phyloP scores from a whole-genome alignment of 768 basidiomycete genomes.

The Solioccasus polychromus region DNA sequence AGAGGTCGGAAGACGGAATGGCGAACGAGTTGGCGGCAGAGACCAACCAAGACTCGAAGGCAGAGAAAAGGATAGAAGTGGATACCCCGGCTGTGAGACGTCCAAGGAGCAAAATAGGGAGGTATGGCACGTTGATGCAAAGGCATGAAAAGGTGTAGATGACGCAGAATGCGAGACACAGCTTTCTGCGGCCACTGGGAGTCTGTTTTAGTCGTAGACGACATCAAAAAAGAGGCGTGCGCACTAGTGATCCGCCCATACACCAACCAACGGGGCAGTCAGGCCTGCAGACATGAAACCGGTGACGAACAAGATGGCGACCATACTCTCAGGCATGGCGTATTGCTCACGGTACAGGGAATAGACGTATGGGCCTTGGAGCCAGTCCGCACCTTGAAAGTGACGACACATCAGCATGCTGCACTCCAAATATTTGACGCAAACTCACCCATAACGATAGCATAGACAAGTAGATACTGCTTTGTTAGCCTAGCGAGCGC shows the following conservation, averaged over 20 bases:
- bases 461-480: constrained; percentile 67
- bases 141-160: constrained; percentile 60
- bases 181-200: constrained; percentile 58
- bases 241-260: constrained; percentile 73
- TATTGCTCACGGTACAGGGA: constrained; percentile 73
- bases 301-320: constrained; percentile 73
- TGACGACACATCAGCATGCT: not conserved
- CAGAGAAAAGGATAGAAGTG: constrained; percentile 73
- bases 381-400: constrained; percentile 68
- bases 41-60: constrained; percentile 77
- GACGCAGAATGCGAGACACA: constrained; percentile 72
- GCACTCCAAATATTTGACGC: not conserved
- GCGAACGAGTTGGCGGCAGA: constrained; percentile 52
- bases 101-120: constrained; percentile 61
- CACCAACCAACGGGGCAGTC: constrained; percentile 67
- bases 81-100: constrained; percentile 69
- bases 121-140: constrained; percentile 52
- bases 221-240: not conserved
- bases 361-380: constrained; percentile 79
- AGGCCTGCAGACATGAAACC: constrained; percentile 72
- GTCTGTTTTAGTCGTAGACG: not conserved
- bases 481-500: constrained; percentile 35
- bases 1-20: constrained; percentile 57
- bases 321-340: constrained; percentile 54
- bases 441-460: constrained; percentile 65